Evolutionary conservation across 2,329 filamentous ascomycete species (phyloP).

Genomic region (Ceratocystis destructans): DNA sequence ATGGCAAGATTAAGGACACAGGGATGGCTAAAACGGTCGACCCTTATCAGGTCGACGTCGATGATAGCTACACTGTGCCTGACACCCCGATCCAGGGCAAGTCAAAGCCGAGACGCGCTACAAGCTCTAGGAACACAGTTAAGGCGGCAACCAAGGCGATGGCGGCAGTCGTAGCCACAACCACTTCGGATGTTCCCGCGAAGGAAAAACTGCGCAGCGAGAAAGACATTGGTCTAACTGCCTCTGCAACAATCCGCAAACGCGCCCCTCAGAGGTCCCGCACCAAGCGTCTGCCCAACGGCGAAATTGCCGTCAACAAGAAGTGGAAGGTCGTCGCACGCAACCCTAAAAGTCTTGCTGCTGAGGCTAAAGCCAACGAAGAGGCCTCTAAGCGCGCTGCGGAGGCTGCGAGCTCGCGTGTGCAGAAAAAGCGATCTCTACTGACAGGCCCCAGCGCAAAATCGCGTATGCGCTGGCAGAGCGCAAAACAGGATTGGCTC

Average conservation of each 20-base stretch:
- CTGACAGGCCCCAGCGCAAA: background rate
- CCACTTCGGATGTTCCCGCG: slow-evolving; percentile 3
- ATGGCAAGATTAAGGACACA: background rate
- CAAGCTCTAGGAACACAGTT: slow-evolving; percentile 10
- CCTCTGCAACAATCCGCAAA: slow-evolving; percentile 16
- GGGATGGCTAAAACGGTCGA: slow-evolving; percentile 1
- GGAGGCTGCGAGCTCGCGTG: slow-evolving; percentile 10
- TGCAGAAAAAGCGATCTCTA: background rate
- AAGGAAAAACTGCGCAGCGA: slow-evolving; percentile 16
- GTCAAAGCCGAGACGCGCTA: slow-evolving; percentile 13
- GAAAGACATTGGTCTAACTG: slow-evolving; percentile 15
- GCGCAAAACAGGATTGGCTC: background rate
- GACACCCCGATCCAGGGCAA: slow-evolving; percentile 20
- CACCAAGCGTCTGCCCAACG: slow-evolving; percentile 13
- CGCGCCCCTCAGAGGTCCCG: slow-evolving; percentile 16
- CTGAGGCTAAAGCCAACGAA: slow-evolving; percentile 14
- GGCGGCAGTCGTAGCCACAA: background rate
- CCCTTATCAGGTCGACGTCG: slow-evolving; percentile 4
- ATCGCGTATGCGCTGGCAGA: background rate
- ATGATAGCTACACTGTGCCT: slow-evolving; percentile 20
- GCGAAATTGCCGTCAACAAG: slow-evolving; percentile 17
- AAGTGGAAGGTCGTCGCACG: slow-evolving; percentile 18
- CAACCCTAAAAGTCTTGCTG: slow-evolving; percentile 17
- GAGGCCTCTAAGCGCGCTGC: slow-evolving; percentile 14
- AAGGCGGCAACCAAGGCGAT: slow-evolving; percentile 20